phyloP scores from a whole-genome alignment of 768 basidiomycete genomes.

The Paxillus involutus region DNA sequence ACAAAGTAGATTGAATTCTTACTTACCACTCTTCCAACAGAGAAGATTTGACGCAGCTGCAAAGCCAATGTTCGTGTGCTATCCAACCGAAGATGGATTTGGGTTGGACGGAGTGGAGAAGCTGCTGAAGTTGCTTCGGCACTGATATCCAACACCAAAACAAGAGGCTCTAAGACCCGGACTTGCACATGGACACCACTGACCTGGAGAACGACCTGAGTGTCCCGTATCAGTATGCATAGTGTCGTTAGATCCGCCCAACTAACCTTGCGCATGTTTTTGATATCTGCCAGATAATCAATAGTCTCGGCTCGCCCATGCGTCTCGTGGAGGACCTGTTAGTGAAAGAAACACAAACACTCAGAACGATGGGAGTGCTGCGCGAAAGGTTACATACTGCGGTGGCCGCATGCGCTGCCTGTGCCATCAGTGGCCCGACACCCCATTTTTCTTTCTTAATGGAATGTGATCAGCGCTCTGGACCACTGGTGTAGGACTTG shows the following conservation, averaged over 20 bases:
- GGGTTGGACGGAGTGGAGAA: constrained; percentile 46
- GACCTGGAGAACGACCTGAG: constrained; percentile 44
- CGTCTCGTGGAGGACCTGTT: constrained; percentile 41
- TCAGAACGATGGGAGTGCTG: background rate
- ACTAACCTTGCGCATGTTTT: constrained; percentile 42
- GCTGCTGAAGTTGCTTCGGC: constrained; percentile 37
- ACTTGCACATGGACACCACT: background rate
- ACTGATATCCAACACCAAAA: constrained; percentile 1
- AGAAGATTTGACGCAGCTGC: constrained; percentile 45
- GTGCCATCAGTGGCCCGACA: constrained; percentile 44
- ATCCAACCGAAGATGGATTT: constrained; percentile 45
- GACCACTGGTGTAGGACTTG: background rate
- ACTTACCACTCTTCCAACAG: constrained; percentile 20
- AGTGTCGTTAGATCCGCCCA: background rate
- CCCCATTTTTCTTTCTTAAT: constrained; percentile 42
- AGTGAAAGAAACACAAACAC: background rate
- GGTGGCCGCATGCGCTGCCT: constrained; percentile 42
- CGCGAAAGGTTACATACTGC: constrained; percentile 37
- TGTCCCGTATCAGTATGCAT: background rate
- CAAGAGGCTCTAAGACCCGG: background rate
- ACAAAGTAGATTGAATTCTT: background rate
- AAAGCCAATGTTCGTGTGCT: constrained; percentile 50
- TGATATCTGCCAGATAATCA: constrained; percentile 37
- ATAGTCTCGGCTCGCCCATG: constrained; percentile 37
- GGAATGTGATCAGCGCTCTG: background rate